Evolutionary conservation across 2,329 filamentous ascomycete genomes (phyloP).

Genomic region (Didymella keratinophila): DNA sequence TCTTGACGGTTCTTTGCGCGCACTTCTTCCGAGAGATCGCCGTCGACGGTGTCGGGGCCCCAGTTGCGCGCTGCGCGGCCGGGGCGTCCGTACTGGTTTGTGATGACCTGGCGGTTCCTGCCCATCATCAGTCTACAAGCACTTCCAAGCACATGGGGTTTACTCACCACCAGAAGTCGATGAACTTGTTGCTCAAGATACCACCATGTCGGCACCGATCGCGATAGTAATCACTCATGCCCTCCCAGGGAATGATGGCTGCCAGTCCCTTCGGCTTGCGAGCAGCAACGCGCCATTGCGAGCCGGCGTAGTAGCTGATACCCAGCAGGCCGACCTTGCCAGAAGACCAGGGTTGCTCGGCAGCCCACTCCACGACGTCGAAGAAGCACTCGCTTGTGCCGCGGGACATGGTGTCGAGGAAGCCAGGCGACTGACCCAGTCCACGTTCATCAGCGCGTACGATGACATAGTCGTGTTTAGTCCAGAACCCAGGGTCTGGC

Average conservation of each 20-base stretch:
- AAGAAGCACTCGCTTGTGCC: slow-evolving; percentile 62
- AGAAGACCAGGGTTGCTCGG: slow-evolving; percentile 59
- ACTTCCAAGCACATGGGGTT: too few species aligned
- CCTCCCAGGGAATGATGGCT: slow-evolving; percentile 64
- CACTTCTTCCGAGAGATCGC: slow-evolving; percentile 63
- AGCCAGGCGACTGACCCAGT: slow-evolving; percentile 60
- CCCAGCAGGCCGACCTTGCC: slow-evolving; percentile 62
- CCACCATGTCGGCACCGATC: slow-evolving; percentile 53
- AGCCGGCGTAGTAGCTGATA: slow-evolving; percentile 62
- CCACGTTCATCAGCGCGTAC: slow-evolving; percentile 61
- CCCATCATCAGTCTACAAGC: slow-evolving; percentile 40
- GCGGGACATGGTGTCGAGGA: slow-evolving; percentile 62
- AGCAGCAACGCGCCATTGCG: slow-evolving; percentile 64
- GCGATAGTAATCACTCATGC: slow-evolving; percentile 64
- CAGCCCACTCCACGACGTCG: slow-evolving; percentile 62
- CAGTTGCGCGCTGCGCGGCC: slow-evolving; percentile 60
- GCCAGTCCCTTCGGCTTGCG: slow-evolving; percentile 60
- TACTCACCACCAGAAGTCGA: slow-evolving; percentile 64
- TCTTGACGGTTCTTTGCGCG: slow-evolving; percentile 58
- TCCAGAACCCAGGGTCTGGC: slow-evolving; percentile 53
- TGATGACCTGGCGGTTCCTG: slow-evolving; percentile 70
- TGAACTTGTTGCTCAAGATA: slow-evolving; percentile 48
- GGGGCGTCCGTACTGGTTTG: slow-evolving; percentile 71
- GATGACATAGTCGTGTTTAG: slow-evolving; percentile 47
- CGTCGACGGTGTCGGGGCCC: slow-evolving; percentile 66